Evolutionary conservation across 768 basidiomycete species (phyloP).

Genomic region (Podaxis sp.): DNA sequence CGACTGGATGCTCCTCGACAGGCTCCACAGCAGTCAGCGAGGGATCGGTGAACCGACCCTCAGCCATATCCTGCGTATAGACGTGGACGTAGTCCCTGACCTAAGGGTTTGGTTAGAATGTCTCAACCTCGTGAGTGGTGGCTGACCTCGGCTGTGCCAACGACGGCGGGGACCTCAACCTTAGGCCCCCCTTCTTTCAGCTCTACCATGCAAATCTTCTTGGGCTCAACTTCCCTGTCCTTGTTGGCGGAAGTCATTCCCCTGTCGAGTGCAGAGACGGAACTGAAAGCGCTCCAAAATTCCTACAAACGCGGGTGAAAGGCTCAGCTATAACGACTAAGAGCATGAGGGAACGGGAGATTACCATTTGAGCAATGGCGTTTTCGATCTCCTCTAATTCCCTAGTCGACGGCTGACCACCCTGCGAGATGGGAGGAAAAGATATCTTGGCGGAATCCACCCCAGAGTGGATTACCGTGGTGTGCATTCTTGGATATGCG

Average conservation of each 20-base stretch:
- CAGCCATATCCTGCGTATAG: not conserved
- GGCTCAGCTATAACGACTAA: not conserved
- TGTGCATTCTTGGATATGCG: not conserved
- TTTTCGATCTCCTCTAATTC: not conserved
- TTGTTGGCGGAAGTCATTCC: not conserved
- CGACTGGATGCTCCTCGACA: not conserved
- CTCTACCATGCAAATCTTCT: too few relatives aligned
- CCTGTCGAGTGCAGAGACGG: not conserved
- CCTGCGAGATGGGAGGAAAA: not conserved
- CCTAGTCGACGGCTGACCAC: not conserved
- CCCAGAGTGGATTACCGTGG: not conserved
- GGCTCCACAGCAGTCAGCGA: not conserved
- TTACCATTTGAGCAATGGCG: slow-evolving; percentile 7
- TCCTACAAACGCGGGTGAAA: not conserved
- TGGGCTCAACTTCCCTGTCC: not conserved
- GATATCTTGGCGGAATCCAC: slow-evolving; percentile 3
- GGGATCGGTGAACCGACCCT: not conserved
- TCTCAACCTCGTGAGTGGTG: not conserved
- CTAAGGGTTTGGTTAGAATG: not conserved
- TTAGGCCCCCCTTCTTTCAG: too few relatives aligned
- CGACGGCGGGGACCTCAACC: too few relatives aligned
- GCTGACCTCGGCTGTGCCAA: not conserved
- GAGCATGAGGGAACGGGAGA: not conserved
- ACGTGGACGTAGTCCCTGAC: not conserved
- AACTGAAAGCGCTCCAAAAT: slow-evolving; percentile 1